These are phyloP conservation scores for Senna siamea DNA, from an alignment of 306 rosid species.

Conservation along the genomic window DNA sequence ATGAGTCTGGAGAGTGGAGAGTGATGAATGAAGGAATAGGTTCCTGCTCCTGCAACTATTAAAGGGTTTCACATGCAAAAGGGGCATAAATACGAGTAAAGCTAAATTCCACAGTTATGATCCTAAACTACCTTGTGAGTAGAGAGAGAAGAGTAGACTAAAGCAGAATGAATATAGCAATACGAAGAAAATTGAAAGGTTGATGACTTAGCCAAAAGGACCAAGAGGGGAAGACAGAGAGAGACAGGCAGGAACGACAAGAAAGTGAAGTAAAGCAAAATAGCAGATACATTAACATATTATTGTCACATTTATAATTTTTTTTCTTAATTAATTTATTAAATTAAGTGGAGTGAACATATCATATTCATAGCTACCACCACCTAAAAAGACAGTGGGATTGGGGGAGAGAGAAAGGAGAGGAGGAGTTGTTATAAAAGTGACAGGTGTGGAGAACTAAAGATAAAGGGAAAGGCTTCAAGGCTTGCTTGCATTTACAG, in stretches of 20 bases:
- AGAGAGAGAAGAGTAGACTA: slow-evolving; percentile 39
- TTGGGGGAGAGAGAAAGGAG: neutral
- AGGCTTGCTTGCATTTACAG: slow-evolving; percentile 70
- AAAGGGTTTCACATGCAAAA: slow-evolving; percentile 52
- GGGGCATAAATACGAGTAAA: slow-evolving; percentile 45
- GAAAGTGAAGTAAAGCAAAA: slow-evolving; percentile 45
- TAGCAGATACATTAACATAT: neutral
- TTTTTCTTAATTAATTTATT: neutral
- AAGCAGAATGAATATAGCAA: slow-evolving; percentile 41
- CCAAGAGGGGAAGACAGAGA: slow-evolving; percentile 39
- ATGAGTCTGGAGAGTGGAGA: slow-evolving; percentile 34
- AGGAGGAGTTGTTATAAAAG: slow-evolving; percentile 27
- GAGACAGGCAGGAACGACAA: slow-evolving; percentile 37
- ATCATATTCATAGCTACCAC: slow-evolving; percentile 14
- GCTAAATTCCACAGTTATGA: slow-evolving; percentile 57
- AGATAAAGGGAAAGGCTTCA: slow-evolving; percentile 44
- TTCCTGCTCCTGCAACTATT: slow-evolving; percentile 45
- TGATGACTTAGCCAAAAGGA: slow-evolving; percentile 51
- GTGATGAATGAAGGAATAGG: slow-evolving; percentile 10
- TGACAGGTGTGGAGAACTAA: slow-evolving; percentile 44
- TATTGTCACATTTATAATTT: slow-evolving; percentile 32
- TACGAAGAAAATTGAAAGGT: slow-evolving; percentile 41
- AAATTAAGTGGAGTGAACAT: neutral
- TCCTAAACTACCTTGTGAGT: slow-evolving; percentile 44
- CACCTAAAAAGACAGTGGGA: neutral